These are phyloP conservation scores for Nelumbo lutea DNA, from an alignment of 164 flowering plant genomes.

Conservation along the genomic window DNA sequence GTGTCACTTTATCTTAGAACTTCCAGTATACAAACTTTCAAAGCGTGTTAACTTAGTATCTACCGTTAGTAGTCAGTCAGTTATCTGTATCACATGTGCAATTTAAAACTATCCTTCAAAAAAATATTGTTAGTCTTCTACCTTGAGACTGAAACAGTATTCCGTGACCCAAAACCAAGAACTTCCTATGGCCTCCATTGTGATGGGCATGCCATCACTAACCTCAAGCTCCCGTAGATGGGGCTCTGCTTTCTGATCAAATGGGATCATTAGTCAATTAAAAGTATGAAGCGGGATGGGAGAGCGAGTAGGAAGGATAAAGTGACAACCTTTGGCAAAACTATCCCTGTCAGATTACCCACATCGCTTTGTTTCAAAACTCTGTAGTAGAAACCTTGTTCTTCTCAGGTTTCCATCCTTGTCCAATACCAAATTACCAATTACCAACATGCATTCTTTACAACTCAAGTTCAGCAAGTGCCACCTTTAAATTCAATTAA, in stretches of 20 bases:
- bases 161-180: slow-evolving; percentile 92
- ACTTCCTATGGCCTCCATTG: slow-evolving; percentile 96
- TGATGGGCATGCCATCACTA: slow-evolving; percentile 88
- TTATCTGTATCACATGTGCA: no score
- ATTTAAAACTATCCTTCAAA: no score
- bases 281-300: background rate
- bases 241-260: slow-evolving; percentile 79
- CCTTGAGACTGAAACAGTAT: no score
- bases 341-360: slow-evolving; percentile 96
- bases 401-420: slow-evolving; percentile 88
- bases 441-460: background rate
- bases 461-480: background rate
- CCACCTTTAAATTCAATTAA: background rate
- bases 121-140: no score
- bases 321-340: slow-evolving; percentile 81
- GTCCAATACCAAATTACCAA: background rate
- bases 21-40: no score
- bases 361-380: slow-evolving; percentile 99
- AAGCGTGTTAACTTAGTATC: no score
- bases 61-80: no score
- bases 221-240: slow-evolving; percentile 90
- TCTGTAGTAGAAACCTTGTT: slow-evolving; percentile 82
- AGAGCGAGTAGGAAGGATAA: background rate
- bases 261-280: slow-evolving; percentile 2
- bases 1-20: no score